Percentiles rank a stretch among this genome's conserved stretches.
Conservation (phyloP, 164 flowering plant genomes). For the Sedum album region DNA sequence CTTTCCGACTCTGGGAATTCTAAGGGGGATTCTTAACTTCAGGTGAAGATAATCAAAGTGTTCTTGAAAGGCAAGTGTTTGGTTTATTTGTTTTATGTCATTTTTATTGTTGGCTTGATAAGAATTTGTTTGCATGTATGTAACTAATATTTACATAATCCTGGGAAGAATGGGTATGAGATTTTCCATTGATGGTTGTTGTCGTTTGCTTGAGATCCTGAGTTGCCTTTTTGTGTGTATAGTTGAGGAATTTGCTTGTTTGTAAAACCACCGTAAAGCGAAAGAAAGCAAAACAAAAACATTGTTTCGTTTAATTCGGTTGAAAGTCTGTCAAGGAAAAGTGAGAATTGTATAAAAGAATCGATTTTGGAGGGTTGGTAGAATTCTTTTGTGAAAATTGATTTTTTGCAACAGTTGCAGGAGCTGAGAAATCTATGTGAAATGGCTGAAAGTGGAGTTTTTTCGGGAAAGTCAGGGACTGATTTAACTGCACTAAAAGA, state of each 20-base stretch:
- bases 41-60: not conserved
- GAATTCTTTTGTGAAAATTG: not conserved
- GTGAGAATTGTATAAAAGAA: not conserved
- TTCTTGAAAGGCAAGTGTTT: not conserved
- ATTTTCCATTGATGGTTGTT: not conserved
- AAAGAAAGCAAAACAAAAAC: too few species aligned
- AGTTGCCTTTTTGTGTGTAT: not conserved
- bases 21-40: not conserved
- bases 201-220: not conserved
- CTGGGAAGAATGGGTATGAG: not conserved
- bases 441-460: conserved; percentile 22
- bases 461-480: conserved; percentile 16
- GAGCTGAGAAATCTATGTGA: conserved; percentile 8
- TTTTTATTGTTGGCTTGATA: not conserved
- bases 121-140: not conserved
- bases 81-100: not conserved
- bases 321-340: not conserved
- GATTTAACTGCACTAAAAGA: conserved; percentile 48
- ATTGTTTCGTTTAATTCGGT: not conserved
- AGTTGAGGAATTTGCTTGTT: too few species aligned
- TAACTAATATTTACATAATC: not conserved
- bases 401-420: not conserved
- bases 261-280: too few species aligned
- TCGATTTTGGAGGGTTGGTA: not conserved
- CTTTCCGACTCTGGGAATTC: not conserved